Evolutionary conservation across 139 green algal species (phyloP), one percentile per base, ranked within the genome.

Genomic region (Asterochloris erici): DNA sequence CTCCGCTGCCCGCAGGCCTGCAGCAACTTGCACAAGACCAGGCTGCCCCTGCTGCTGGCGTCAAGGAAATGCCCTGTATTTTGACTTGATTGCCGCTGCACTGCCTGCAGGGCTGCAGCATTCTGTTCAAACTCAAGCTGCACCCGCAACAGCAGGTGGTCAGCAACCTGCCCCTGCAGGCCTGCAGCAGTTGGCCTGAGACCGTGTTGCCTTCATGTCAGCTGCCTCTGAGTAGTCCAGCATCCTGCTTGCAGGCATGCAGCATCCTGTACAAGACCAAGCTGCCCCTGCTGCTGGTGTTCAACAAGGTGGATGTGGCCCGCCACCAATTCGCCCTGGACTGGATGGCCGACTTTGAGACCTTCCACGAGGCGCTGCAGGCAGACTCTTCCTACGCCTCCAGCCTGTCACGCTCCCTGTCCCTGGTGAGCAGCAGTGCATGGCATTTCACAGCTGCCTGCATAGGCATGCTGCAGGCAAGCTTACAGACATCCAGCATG

Each of bases 241-340:
- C 68, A 74, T 26, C 16, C 11, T 78, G 68, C 60, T 70, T 82
- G 69, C 89, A 94, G 85, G 90, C 91, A 14, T 95, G 91, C 87
- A 93, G 84, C 82, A 98, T 99, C n/a, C 86, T 99, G 77, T 99
- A 99, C 94, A 99, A 99, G 87, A 95, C 91, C 9, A 89, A 92
- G 82, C 92, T 99, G 71, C 97, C 97, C 14, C 88, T 99, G 83
- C 81, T 99, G 66, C 90, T 99, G 78, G 95, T 96, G 17, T 99
- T 99, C 93, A 99, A 99, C 90, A 99, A 99, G 87, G 85, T 86
- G 14, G 97, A 99, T 85, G 93, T 99, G 0, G 85, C 87, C 0
- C 82, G 84, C 28, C 93, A 97, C 78, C 91, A 96, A 13, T 98
- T 97, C 90, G 93, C 92, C 1, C 60, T 95, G 0, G 93, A 97